Conservation (phyloP, 345 rosid genomes). For the Eucalyptus decipiens region DNA sequence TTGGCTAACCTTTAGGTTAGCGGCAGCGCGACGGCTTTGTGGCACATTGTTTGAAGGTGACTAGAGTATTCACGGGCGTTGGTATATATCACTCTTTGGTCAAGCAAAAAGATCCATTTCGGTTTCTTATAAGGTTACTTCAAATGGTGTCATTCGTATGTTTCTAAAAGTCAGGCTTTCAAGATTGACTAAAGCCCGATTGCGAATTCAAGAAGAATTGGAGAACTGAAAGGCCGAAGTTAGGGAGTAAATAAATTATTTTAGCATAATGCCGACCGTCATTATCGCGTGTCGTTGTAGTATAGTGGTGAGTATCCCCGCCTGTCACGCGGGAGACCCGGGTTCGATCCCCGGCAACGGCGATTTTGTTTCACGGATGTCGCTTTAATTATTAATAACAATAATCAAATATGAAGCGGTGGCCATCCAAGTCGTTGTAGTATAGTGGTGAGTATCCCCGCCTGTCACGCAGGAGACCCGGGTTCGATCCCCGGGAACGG, state of each 20-base stretch:
- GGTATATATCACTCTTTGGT: neutral
- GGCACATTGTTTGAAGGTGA: neutral
- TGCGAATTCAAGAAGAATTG: neutral
- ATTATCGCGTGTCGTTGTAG: constrained; percentile 38
- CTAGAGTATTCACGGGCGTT: neutral
- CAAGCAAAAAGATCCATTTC: neutral
- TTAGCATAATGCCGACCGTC: too few species aligned
- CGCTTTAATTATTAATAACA: accelerated
- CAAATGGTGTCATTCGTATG: neutral
- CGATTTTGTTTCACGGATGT: neutral
- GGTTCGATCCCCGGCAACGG: constrained; percentile 98
- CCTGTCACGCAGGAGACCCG: constrained; percentile 97
- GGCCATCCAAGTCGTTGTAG: constrained; percentile 46
- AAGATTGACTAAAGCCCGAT: neutral
- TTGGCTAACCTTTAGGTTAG: neutral
- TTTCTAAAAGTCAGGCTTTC: neutral
- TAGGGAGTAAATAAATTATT: too few species aligned
- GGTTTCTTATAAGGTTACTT: neutral
- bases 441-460: constrained; percentile 95
- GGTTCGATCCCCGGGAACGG: constrained; percentile 98
- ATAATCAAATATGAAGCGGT: accelerated
- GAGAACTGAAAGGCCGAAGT: neutral
- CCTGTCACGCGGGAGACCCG: constrained; percentile 94
- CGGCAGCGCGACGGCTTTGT: neutral
- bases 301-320: constrained; percentile 91